phyloP scores from a whole-genome alignment of 169 alveolate genomes.

The Cryptosporidium andersoni region DNA sequence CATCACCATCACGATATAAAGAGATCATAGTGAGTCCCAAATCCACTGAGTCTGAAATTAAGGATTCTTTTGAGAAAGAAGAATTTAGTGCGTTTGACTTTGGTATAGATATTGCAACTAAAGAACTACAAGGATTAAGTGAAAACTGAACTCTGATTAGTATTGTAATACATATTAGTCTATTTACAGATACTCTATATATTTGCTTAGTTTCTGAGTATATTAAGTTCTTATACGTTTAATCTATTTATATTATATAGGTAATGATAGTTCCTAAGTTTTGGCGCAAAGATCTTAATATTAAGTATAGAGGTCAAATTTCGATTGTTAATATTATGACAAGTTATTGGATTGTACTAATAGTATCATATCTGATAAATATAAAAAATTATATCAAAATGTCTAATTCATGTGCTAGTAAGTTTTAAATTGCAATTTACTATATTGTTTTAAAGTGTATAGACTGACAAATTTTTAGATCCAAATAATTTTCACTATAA shows the following conservation, averaged over 20 bases:
- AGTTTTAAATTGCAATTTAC: background rate
- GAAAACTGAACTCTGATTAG: constrained; percentile 8
- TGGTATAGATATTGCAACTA: constrained; percentile 21
- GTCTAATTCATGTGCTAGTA: constrained; percentile 3
- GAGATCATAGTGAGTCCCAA: background rate
- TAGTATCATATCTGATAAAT: background rate
- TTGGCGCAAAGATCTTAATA: constrained; percentile 72
- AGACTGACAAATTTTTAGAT: constrained; percentile 22
- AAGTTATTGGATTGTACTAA: background rate
- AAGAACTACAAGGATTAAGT: constrained; percentile 3
- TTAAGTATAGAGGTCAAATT: constrained; percentile 11
- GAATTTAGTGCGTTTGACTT: constrained; percentile 5
- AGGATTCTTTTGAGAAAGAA: background rate
- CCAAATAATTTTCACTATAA: constrained; percentile 20
- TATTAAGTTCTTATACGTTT: background rate
- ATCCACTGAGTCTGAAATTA: background rate
- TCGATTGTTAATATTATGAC: background rate
- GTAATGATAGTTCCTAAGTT: background rate
- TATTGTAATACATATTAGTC: constrained; percentile 2
- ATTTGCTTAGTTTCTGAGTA: background rate
- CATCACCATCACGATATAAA: background rate
- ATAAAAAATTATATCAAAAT: background rate
- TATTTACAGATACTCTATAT: background rate
- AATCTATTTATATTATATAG: background rate
- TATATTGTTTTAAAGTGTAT: background rate